Conservation (phyloP, 2,329 filamentous ascomycete genomes). For the Cladobotryum mycophilum region DNA sequence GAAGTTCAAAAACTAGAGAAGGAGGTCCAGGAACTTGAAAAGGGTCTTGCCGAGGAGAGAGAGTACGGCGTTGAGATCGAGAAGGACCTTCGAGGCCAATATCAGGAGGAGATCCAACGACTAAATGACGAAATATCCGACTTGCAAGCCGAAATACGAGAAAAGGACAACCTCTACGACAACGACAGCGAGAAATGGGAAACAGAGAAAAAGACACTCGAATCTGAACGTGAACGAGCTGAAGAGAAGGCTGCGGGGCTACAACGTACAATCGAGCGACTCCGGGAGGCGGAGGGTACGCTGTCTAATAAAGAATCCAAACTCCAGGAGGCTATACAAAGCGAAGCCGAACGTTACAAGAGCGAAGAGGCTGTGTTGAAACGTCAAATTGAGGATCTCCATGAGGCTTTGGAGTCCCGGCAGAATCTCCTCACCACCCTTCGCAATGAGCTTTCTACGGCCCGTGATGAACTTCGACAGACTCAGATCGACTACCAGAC, state of each 20-base stretch:
- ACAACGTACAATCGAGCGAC: constrained; percentile 63
- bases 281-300: constrained; percentile 62
- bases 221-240: constrained; percentile 58
- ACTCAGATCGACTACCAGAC: constrained; percentile 57
- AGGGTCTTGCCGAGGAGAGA: constrained; percentile 46
- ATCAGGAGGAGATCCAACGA: constrained; percentile 41
- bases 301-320: constrained; percentile 62
- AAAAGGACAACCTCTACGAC: constrained; percentile 64
- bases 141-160: constrained; percentile 58
- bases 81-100: constrained; percentile 46
- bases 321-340: constrained; percentile 61
- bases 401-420: constrained; percentile 62
- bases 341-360: constrained; percentile 64
- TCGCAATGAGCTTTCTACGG: constrained; percentile 57
- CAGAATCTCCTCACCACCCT: constrained; percentile 60
- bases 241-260: constrained; percentile 62
- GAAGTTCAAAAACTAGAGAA: constrained; percentile 50
- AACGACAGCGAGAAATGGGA: constrained; percentile 70
- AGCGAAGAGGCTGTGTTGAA: constrained; percentile 64
- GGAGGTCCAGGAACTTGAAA: constrained; percentile 42
- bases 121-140: constrained; percentile 54
- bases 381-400: constrained; percentile 68
- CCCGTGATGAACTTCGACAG: constrained; percentile 65
- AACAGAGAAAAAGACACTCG: constrained; percentile 53
- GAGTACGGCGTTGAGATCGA: constrained; percentile 55